Conservation (phyloP, 805 yeast genomes). For the Blastobotrys mokoenaii region DNA sequence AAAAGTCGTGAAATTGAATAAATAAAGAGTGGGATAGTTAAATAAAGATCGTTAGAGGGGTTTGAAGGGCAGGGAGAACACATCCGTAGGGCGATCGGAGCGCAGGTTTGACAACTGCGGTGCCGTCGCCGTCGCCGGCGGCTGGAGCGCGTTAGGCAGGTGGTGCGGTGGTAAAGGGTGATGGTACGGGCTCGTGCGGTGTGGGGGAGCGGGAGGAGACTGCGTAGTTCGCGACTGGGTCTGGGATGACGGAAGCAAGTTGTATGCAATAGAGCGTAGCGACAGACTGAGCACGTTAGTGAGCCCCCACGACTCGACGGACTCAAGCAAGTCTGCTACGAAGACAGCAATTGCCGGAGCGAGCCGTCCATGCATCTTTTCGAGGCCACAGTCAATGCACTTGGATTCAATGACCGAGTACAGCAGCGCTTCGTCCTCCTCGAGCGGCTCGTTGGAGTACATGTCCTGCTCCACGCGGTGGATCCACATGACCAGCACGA, state of each 20-base stretch:
- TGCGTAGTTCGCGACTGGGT: not conserved
- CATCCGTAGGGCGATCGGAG: not conserved
- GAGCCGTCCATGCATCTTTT: constrained; percentile 16
- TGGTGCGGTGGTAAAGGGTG: too few relatives aligned
- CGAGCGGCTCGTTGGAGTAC: constrained; percentile 6
- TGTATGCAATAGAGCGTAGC: constrained; percentile 18
- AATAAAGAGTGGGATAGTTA: not conserved
- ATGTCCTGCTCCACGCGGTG: constrained; percentile 22
- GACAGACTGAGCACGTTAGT: constrained; percentile 19
- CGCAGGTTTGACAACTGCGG: not conserved
- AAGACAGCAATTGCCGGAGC: constrained; percentile 21
- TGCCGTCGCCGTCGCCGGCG: too few relatives aligned
- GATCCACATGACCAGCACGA: constrained; percentile 24
- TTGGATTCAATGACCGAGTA: constrained; percentile 18
- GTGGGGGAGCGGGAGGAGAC: not conserved
- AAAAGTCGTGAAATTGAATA: not conserved
- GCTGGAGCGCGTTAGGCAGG: too few relatives aligned
- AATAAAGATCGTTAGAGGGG: not conserved
- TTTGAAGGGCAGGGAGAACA: constrained; percentile 3
- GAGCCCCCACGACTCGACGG: constrained; percentile 22
- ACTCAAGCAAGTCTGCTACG: constrained; percentile 21
- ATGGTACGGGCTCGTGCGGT: too few relatives aligned
- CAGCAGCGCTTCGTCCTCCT: constrained; percentile 12
- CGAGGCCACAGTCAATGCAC: constrained; percentile 16
- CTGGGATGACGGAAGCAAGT: constrained; percentile 8